Conservation (phyloP, 345 rosid species). For the Linum usitatissimum region DNA sequence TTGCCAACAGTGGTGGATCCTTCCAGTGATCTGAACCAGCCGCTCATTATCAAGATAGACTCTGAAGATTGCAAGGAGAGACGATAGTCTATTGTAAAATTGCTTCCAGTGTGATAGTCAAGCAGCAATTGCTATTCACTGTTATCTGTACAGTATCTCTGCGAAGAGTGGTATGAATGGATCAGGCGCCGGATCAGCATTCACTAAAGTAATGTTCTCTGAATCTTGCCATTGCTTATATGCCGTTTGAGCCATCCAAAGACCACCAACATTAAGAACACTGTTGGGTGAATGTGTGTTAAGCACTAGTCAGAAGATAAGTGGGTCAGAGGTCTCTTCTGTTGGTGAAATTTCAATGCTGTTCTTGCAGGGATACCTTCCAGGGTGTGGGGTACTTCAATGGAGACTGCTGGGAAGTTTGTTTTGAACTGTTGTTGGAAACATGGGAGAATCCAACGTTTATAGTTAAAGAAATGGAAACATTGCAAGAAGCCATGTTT, state of each 20-base stretch:
- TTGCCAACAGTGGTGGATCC: slow-evolving; percentile 32
- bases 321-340: no score
- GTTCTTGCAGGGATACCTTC: no score
- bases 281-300: no score
- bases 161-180: no score
- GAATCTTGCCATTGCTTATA: not conserved
- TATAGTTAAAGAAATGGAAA: not conserved
- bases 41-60: slow-evolving; percentile 76
- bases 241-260: no score
- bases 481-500: not conserved
- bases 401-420: no score
- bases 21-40: slow-evolving; percentile 40
- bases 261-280: not conserved
- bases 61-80: slow-evolving; percentile 14
- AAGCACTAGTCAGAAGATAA: no score
- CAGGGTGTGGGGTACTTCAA: no score
- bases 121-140: not conserved
- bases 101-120: not conserved
- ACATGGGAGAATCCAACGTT: no score
- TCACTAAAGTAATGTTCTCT: not conserved
- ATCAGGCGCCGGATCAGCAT: not conserved
- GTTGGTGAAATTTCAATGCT: no score
- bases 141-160: not conserved
- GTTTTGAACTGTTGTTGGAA: not conserved
- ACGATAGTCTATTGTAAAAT: slow-evolving; percentile 29